Percentiles rank a stretch among this genome's conserved stretches.
These are phyloP conservation scores for Amanita muscaria DNA, from an alignment of 768 basidiomycete species.

Conservation along the genomic window DNA sequence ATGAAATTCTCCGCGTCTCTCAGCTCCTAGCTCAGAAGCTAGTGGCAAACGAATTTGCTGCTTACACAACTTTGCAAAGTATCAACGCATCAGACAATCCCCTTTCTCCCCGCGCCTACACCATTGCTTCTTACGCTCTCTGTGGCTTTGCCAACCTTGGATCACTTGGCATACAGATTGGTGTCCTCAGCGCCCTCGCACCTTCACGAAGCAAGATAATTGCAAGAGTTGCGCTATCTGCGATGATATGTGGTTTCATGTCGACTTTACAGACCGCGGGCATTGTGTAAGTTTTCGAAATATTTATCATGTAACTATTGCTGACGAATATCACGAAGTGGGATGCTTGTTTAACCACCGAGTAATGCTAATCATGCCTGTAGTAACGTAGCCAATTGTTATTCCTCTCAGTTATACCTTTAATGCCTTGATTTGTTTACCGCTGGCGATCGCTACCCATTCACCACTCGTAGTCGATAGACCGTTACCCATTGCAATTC, in stretches of 20 bases:
- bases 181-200: constrained; percentile 37
- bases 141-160: constrained; percentile 89
- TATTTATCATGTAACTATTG: constrained; percentile 3
- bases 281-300: constrained; percentile 24
- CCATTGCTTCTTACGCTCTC: constrained; percentile 79
- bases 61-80: constrained; percentile 53
- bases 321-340: constrained; percentile 25
- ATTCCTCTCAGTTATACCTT: constrained; percentile 46
- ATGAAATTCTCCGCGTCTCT: constrained; percentile 75
- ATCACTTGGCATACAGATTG: constrained; percentile 75
- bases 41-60: constrained; percentile 81
- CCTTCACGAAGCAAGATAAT: constrained; percentile 60
- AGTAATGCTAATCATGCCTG: background rate
- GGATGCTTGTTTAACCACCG: constrained; percentile 42
- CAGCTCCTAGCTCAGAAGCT: constrained; percentile 81
- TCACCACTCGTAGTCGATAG: constrained; percentile 70
- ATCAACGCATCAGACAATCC: constrained; percentile 38
- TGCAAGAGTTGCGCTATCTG: constrained; percentile 53
- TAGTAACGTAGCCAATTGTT: too few relatives aligned
- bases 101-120: constrained; percentile 65
- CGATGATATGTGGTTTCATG: constrained; percentile 27
- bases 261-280: constrained; percentile 30
- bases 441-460: constrained; percentile 80
- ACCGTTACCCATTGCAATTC: constrained; percentile 67
- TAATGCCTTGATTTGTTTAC: constrained; percentile 72